These are phyloP conservation scores for Favolaschia claudopus DNA, from an alignment of 768 basidiomycete genomes.

Conservation along the genomic window DNA sequence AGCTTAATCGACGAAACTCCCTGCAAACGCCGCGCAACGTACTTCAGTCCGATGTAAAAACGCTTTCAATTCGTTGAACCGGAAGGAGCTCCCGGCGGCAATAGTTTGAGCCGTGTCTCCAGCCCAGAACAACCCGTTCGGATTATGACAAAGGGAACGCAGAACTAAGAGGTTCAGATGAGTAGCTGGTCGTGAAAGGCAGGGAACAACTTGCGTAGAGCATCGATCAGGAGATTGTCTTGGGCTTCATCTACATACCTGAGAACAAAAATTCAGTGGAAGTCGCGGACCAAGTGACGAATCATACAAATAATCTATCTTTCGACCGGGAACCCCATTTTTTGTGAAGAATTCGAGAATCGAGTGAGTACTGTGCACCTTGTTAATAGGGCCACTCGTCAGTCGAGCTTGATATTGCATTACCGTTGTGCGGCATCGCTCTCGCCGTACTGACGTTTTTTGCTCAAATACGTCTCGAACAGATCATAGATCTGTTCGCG, in stretches of 20 bases:
- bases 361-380: too few relatives aligned
- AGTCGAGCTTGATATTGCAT: neutral
- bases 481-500: neutral
- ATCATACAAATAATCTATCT: conserved; percentile 64
- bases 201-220: conserved; percentile 51
- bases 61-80: conserved; percentile 75
- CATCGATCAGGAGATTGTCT: conserved; percentile 74
- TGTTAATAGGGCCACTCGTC: too few relatives aligned
- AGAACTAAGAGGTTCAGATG: conserved; percentile 52
- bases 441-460: neutral
- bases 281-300: neutral
- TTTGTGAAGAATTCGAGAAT: too few relatives aligned
- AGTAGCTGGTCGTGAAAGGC: neutral
- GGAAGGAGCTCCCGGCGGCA: conserved; percentile 73
- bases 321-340: conserved; percentile 49
- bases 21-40: too few relatives aligned
- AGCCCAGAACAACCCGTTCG: conserved; percentile 77
- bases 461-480: neutral
- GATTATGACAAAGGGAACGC: conserved; percentile 66
- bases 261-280: conserved; percentile 1
- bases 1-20: neutral
- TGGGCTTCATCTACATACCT: conserved; percentile 82
- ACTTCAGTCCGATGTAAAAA: conserved; percentile 73
- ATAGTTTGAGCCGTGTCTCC: conserved; percentile 86
- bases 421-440: neutral